Percentiles rank a stretch among this genome's conserved stretches.
Conservation (phyloP, 306 rosid species). For the Quercus suber region DNA sequence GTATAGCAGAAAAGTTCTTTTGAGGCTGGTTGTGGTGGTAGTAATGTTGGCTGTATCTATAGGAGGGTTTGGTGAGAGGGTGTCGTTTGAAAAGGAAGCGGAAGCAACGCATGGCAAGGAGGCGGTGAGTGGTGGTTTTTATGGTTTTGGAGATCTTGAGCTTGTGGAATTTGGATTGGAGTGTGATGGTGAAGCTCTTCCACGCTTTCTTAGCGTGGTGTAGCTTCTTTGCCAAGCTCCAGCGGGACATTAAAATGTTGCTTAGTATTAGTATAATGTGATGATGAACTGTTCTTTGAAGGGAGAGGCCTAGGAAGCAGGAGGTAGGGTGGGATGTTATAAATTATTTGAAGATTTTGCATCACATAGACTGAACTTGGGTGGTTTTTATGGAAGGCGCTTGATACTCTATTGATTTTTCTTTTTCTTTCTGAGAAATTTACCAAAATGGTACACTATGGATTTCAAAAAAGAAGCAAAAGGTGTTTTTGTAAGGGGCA, state of each 20-base stretch:
- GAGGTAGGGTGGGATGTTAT: not conserved
- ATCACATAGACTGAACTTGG: not conserved
- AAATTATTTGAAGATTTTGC: not conserved
- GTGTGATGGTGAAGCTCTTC: constrained; percentile 42
- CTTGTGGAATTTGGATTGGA: constrained; percentile 40
- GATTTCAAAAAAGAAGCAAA: not conserved
- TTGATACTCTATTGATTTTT: not conserved
- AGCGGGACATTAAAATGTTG: constrained; percentile 34
- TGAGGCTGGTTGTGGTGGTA: constrained; percentile 6
- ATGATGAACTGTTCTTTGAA: constrained; percentile 14
- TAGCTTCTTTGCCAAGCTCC: constrained; percentile 47
- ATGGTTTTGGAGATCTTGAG: constrained; percentile 39
- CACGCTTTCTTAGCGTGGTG: constrained; percentile 54
- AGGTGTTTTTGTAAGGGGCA: not conserved
- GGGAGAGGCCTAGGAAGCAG: not conserved
- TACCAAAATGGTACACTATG: not conserved
- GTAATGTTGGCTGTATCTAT: constrained; percentile 11
- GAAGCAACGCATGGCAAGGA: constrained; percentile 33
- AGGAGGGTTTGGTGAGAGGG: constrained; percentile 26
- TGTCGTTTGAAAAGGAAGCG: constrained; percentile 36
- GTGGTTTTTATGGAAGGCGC: constrained; percentile 1
- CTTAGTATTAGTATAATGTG: not conserved
- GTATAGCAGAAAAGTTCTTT: constrained; percentile 37
- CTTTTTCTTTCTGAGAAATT: not conserved
- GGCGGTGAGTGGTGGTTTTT: constrained; percentile 34